A percentile compares a stretch with the other conserved stretches of the same genome.
Conservation (phyloP, 768 basidiomycete species). For the Termitomyces sp. region DNA sequence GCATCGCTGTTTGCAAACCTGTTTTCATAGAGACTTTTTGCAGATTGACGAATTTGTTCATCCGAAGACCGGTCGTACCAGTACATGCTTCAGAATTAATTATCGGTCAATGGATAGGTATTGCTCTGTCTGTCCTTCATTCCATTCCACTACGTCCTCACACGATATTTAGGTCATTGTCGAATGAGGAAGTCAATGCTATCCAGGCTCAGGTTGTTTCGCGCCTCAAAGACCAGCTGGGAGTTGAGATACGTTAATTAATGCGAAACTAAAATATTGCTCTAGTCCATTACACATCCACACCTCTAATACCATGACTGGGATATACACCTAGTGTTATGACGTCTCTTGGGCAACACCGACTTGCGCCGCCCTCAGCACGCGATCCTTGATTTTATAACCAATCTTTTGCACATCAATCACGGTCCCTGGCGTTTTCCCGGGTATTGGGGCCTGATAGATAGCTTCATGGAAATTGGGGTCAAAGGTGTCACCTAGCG, state of each 20-base stretch:
- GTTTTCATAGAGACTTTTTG: constrained; percentile 4
- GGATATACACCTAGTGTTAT: constrained; percentile 21
- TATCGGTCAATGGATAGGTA: constrained; percentile 97
- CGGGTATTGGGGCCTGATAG: constrained; percentile 90
- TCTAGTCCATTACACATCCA: constrained; percentile 16
- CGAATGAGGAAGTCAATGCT: constrained; percentile 86
- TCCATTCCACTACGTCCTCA: neutral
- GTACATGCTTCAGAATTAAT: constrained; percentile 86
- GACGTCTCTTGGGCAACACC: constrained; percentile 81
- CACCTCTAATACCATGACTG: constrained; percentile 16
- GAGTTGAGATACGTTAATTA: constrained; percentile 85
- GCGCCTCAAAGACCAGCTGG: constrained; percentile 55
- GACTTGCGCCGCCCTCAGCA: constrained; percentile 93
- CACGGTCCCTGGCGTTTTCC: constrained; percentile 84
- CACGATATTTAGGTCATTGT: constrained; percentile 61
- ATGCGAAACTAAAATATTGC: constrained; percentile 17
- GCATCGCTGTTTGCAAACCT: neutral
- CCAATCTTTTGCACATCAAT: constrained; percentile 89
- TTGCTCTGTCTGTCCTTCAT: constrained; percentile 9
- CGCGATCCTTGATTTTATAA: constrained; percentile 92
- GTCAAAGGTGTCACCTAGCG: constrained; percentile 90
- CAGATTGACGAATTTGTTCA: constrained; percentile 92
- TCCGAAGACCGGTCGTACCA: constrained; percentile 77
- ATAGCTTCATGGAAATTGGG: constrained; percentile 95
- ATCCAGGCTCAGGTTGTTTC: constrained; percentile 63